Evolutionary conservation across 2,329 filamentous ascomycete genomes (phyloP), one percentile per base, ranked within the genome.

Genomic region (Cryphonectria radicalis): DNA sequence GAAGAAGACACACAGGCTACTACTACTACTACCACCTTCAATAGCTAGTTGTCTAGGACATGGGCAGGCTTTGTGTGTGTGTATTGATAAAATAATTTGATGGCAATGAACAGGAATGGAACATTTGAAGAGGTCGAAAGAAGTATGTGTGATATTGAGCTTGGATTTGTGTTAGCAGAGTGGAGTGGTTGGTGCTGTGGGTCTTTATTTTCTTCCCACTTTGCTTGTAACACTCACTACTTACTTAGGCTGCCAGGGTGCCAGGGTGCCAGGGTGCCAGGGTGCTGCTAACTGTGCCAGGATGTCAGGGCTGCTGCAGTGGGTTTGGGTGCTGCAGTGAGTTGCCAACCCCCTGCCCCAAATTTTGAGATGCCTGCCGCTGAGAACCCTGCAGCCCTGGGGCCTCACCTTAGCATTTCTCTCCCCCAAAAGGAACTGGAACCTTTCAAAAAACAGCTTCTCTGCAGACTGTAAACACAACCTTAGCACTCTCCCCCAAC

Each of bases 381-480:
- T 59, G 14, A 32, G 42, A n/a, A n/a, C 46, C 46, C 22, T 50
- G 46, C 46, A n/a, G 46, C 2, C n/a, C 35, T 69, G 68, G 50
- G 64, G 40, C 63, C 50, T 69, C 46, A 57, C 19, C 37, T 42
- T 60, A 59, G 35, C 65, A 68, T 65, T 70, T 70, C n/a, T 32
- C 37, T 14, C 55, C 10, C 68, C 50, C 65, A 37, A 42, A 42
- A 32, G 32, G 32, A 32, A 46, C 37, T 40, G 25, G 37, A 46
- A 19, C 68, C 40, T 65, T n/a, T 19, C 43, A 7, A 50, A 50
- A 55, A 66, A 62, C 67, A 60, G 40, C 62, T 62, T 67, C 62
- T 37, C 25, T 40, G 42, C 17, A 66, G 32, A 22, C 32, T 53
- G 71, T 73, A 73, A 73, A 73, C 71, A 73, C 65, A 73, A 67